Evolutionary conservation across 2,329 filamentous ascomycete species (phyloP), one percentile per base, ranked within the genome.

Genomic region (Esteya vermicola): DNA sequence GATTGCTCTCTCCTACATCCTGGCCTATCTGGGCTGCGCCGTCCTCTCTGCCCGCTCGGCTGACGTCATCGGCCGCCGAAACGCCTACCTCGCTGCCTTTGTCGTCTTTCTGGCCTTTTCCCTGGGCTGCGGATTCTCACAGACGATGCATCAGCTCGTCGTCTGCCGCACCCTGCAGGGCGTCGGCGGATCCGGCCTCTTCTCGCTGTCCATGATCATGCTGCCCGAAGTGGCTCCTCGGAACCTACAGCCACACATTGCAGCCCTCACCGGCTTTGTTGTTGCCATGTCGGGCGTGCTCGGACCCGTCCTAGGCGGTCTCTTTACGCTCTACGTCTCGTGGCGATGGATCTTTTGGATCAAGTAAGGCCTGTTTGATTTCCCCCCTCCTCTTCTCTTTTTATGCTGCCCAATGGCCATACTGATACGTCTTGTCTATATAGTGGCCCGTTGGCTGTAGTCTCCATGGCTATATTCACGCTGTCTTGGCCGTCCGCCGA

Each of bases 291-390:
- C 67, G 6, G 68, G 68, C 13, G 63, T 72, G 2, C 51, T 71
- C 20, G 70, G 70, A 0, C 70, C 69, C 0, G 55, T 72, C 1
- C 50, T 73, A 14, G 70, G 70, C 16, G 69, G 68, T 2, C 26
- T 70, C 5, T 47, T 74, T 31, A 70, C 68, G 2, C 51, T 66
- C 14, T 70, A 67, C 39, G 50, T 58, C 1, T 62, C 54, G 9
- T 74, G 70, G 70, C 54, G 65, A 44, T 72, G 68, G 64, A 59
- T 74, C 2, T 76, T 75, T 52, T 75, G 68, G 67, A 68, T 76
- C 50, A 76, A 75, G 68, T 71, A 48, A 36, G 63, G 8, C 5
- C 26, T 10, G 16, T 9, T 22, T 38, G 4, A 5, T 28, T 8
- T 31, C 28, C 10, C 2, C 18, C 14, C 39, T 14, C 12, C 19